A percentile compares a stretch with the other conserved stretches of the same genome.
Evolutionary conservation across 139 green algal species (phyloP).

Genomic region (Chlamydomonas sp.): DNA sequence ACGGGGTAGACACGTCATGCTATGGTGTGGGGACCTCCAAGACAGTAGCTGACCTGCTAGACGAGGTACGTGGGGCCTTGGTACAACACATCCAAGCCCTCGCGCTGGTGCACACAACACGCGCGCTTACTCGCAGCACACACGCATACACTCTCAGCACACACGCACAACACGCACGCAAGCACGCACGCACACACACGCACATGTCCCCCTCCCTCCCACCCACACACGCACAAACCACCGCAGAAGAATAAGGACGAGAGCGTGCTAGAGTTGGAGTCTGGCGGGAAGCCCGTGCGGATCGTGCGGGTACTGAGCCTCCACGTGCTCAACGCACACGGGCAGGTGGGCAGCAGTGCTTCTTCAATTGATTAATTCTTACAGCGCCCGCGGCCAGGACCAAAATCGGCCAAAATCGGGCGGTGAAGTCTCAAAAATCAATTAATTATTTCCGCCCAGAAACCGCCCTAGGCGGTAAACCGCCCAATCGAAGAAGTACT

Average conservation of each 20-base stretch:
- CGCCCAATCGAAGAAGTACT: too few species aligned
- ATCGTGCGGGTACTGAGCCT: conserved; percentile 26
- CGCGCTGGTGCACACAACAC: neutral
- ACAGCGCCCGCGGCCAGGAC: too few species aligned
- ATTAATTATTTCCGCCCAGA: too few species aligned
- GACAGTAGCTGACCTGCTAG: conserved; percentile 2
- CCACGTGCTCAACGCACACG: conserved; percentile 22
- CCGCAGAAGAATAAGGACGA: conserved; percentile 12
- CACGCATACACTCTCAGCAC: neutral
- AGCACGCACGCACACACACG: neutral
- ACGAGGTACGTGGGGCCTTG: neutral
- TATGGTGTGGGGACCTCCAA: conserved; percentile 2
- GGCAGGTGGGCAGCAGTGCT: conserved; percentile 14
- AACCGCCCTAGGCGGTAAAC: too few species aligned
- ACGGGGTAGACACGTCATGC: neutral
- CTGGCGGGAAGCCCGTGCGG: conserved; percentile 18
- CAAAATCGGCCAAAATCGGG: too few species aligned
- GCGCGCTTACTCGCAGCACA: neutral
- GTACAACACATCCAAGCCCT: neutral
- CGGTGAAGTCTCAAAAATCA: too few species aligned
- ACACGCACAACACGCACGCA: neutral
- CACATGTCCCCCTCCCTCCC: neutral
- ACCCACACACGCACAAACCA: neutral
- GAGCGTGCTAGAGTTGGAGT: conserved; percentile 23
- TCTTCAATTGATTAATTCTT: too few species aligned